These are phyloP conservation scores for Epichloe hybrida DNA, from an alignment of 2,329 filamentous ascomycete genomes.

Conservation along the genomic window DNA sequence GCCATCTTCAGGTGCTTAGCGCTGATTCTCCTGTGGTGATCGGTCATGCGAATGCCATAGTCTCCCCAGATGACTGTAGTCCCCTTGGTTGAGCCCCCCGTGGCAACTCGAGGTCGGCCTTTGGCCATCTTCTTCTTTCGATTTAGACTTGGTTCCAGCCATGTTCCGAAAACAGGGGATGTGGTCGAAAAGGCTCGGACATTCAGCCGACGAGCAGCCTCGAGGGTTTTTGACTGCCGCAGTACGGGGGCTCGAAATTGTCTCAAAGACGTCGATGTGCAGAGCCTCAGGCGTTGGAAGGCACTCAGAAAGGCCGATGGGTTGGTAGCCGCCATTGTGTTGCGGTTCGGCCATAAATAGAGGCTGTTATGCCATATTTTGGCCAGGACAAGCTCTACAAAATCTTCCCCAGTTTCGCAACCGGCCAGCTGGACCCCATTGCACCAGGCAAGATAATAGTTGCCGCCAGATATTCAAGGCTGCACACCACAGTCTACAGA, in stretches of 20 bases:
- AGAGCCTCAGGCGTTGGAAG: conserved; percentile 36
- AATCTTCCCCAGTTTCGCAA: conserved; percentile 11
- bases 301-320: conserved; percentile 34
- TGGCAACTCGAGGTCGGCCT: conserved; percentile 75
- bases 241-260: conserved; percentile 21
- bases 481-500: background rate
- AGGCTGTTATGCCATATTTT: background rate
- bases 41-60: conserved; percentile 84
- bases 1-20: conserved; percentile 78
- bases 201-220: conserved; percentile 26
- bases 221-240: conserved; percentile 15
- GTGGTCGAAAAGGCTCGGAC: conserved; percentile 63
- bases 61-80: conserved; percentile 96
- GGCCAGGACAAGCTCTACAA: conserved; percentile 11
- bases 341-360: conserved; percentile 11
- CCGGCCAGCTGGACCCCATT: background rate
- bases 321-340: conserved; percentile 33
- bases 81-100: conserved; percentile 85
- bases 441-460: background rate
- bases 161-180: conserved; percentile 44
- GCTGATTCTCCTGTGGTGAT: conserved; percentile 84
- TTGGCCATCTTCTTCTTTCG: conserved; percentile 85
- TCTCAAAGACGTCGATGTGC: conserved; percentile 24
- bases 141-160: conserved; percentile 66
- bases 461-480: conserved; percentile 15